A percentile compares a stretch with the other conserved stretches of the same genome.
Conservation (phyloP, 257 asterid genomes). For the Solanum dulcamara region DNA sequence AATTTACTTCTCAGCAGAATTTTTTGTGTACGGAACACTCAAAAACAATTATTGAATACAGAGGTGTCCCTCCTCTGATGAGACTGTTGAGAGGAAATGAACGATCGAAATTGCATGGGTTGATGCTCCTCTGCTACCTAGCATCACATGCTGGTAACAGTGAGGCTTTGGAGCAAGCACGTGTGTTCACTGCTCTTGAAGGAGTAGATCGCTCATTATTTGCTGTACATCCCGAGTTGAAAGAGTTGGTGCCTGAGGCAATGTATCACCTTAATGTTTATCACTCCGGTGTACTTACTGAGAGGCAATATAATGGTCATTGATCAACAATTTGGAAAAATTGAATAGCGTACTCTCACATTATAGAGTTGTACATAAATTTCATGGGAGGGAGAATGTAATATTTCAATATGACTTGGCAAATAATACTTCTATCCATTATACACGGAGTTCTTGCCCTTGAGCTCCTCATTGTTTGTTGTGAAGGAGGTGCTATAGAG, state of each 20-base stretch:
- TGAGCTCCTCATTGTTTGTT: neutral
- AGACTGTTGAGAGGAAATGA: constrained; percentile 52
- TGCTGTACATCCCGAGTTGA: constrained; percentile 44
- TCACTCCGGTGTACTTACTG: constrained; percentile 59
- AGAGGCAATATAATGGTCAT: constrained; percentile 18
- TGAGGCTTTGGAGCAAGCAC: constrained; percentile 47
- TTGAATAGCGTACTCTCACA: neutral
- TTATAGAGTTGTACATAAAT: neutral
- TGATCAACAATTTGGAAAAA: neutral
- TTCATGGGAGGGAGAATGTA: neutral
- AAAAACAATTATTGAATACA: constrained; percentile 50
- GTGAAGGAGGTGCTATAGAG: neutral
- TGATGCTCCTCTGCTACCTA: constrained; percentile 59
- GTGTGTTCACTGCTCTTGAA: constrained; percentile 43
- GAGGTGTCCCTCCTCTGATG: constrained; percentile 40
- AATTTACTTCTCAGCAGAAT: constrained; percentile 48
- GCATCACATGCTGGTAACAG: constrained; percentile 61
- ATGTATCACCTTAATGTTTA: constrained; percentile 45
- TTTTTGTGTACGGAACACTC: constrained; percentile 51
- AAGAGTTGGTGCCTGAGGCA: constrained; percentile 45
- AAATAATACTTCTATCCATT: neutral
- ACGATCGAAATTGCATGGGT: constrained; percentile 32
- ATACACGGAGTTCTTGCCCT: neutral
- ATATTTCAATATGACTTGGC: neutral
- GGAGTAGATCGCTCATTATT: constrained; percentile 41